Evolutionary conservation across 352 stramenopile genomes (phyloP), one percentile per base, ranked within the genome.

Genomic region (Globisporangium megalacanthum): DNA sequence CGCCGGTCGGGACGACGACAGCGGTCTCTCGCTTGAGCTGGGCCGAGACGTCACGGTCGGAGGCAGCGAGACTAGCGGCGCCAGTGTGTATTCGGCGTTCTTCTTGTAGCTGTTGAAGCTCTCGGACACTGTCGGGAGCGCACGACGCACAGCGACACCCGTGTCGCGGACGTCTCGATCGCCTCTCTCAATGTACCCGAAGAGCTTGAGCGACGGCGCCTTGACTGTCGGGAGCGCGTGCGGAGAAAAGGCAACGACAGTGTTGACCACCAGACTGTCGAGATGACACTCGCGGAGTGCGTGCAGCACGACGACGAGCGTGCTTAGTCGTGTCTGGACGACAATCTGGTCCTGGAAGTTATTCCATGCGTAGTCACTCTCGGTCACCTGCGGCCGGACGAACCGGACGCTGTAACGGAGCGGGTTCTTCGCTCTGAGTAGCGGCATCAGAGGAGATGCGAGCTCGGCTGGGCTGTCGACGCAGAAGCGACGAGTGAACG

Each of bases 321-420:
- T 75, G 15, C 73, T 68, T 3, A 88, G 59, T n/a, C 68, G 71
- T 1, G 69, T 83, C 54, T 90, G 75, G 25, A 90, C 65, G 29
- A 78, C 67, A 20, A 90, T 44, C 48, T 84, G 75, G 56, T 90
- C 79, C 48, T 86, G 79, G 52, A 90, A 90, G 31, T 90, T 77
- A 33, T 84, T 64, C 65, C 66, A 83, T 4, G 49, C 65, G 46
- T 61, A 82, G 55, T 88, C 79, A n/a, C 75, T 80, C 36, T 83
- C 68, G 11, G 35, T 54, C 3, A 61, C 52, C 6, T 46, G 37
- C 0, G 80, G 80, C 5, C 54, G 63, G 5, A 60, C 37, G 56
- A 88, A 91, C 57, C 70, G 62, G 20, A 84, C 46, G 10, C n/a
- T 49, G 41, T 69, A 86, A 8, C 60, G 60, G 15, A 67, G 31